phyloP scores from a whole-genome alignment of 441 rosid genomes.

The Eugenia klotzschiana region DNA sequence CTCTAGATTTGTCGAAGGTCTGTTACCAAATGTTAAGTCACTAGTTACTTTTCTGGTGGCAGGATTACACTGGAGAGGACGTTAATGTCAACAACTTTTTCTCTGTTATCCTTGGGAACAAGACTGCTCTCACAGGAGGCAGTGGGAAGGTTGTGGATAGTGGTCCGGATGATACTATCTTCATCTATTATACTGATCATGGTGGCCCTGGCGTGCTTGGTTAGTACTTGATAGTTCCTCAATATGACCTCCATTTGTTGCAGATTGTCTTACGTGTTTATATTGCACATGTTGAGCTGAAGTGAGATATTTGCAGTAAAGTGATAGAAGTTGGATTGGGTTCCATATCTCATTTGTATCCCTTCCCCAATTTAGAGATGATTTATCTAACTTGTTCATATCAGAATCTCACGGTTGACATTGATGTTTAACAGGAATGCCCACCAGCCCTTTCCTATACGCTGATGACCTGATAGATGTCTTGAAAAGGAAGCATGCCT shows the following conservation, averaged over 20 bases:
- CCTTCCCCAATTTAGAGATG: background rate
- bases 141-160: slow-evolving; percentile 86
- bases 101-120: slow-evolving; percentile 72
- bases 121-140: slow-evolving; percentile 63
- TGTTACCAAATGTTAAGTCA: background rate
- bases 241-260: background rate
- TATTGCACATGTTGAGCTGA: background rate
- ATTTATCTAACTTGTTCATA: background rate
- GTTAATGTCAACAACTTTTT: slow-evolving; percentile 60
- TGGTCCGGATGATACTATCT: slow-evolving; percentile 83
- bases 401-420: background rate
- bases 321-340: background rate
- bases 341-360: background rate
- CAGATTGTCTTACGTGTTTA: background rate
- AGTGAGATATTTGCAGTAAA: background rate
- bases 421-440: slow-evolving; percentile 57
- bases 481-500: slow-evolving; percentile 68
- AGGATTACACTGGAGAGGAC: slow-evolving; percentile 83
- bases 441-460: slow-evolving; percentile 62
- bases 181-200: slow-evolving; percentile 75
- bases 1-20: background rate
- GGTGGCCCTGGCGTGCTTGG: slow-evolving; percentile 97
- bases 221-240: slow-evolving; percentile 16
- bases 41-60: slow-evolving; percentile 3
- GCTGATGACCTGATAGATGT: slow-evolving; percentile 63